These are phyloP conservation scores for Hymenotorrendiella dingleyae DNA, from an alignment of 2,329 filamentous ascomycete genomes.

Conservation along the genomic window DNA sequence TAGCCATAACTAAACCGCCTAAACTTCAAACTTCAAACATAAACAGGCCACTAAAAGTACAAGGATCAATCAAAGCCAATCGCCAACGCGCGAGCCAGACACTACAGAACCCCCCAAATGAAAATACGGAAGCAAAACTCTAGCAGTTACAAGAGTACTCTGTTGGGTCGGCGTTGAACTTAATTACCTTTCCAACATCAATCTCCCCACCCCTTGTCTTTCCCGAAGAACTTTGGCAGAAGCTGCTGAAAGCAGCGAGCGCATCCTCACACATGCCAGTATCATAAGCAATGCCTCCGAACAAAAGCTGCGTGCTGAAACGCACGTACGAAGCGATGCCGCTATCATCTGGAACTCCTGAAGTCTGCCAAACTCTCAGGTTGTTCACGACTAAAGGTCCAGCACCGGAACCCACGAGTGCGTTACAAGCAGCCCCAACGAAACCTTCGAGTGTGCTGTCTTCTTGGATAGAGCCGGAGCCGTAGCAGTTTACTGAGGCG, in stretches of 20 bases:
- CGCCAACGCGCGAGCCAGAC: no score
- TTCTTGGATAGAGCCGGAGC: not conserved
- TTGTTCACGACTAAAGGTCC: not conserved
- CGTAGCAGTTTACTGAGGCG: not conserved
- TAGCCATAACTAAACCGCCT: no score
- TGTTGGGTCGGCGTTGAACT: not conserved
- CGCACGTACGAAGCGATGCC: not conserved
- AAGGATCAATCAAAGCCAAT: no score
- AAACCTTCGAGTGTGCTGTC: not conserved
- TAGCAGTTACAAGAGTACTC: not conserved
- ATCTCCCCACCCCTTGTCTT: not conserved
- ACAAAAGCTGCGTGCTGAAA: not conserved
- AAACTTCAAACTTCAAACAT: no score
- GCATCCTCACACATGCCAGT: not conserved
- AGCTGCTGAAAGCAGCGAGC: not conserved
- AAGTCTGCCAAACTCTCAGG: not conserved
- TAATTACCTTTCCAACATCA: not conserved
- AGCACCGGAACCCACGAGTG: not conserved
- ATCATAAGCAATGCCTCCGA: not conserved
- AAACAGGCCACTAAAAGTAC: no score
- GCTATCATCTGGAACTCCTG: not conserved
- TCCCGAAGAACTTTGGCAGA: not conserved
- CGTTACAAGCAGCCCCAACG: not conserved
- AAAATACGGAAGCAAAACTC: no score
- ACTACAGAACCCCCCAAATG: no score